Base-by-base conservation (phyloP, 345 rosid genomes). In the Linum trigynum region DNA sequence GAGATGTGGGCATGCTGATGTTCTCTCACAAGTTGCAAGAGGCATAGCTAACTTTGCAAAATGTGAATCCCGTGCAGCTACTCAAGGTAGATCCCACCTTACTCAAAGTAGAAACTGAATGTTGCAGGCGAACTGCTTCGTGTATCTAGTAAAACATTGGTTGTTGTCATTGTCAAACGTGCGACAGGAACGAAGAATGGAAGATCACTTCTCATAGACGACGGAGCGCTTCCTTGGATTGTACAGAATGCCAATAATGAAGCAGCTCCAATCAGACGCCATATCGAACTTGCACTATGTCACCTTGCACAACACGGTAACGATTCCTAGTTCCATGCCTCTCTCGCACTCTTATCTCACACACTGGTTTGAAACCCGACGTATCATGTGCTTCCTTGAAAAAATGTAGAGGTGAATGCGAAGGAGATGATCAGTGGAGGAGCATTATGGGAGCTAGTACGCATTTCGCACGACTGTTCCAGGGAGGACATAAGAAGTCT, bases 1-100 rank as follows among this genome's bases (percentile, higher is more conserved):
- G 66, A 66, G 78, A 37, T 75, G 78, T 41, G 78, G 78, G 14
- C 78, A 75, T 70, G 65, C 78, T 50, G 78, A 75, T 66, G 78
- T 75, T 59, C 78, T 75, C 57, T 75, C 78, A 35, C 78, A 75
- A 67, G 69, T 75, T 58, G 78, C 78, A 9, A 74, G 78, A 48
- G 78, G 78, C 16, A 58, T 75, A 38, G 78, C 78, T 32, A 75
- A 75, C 62, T 75, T 75, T 42, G 74, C 78, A 7, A 75, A 75
- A 67, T 75, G 78, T 2, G 78, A 75, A 65, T 75, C 78, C 15
- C 70, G 78, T 32, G 69, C 68, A 57, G 50, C 71, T 61, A 63
- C 74, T 36, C 74, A 70, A 70, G 78, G 78, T 75, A 37, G 17
- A 65, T 37, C n/a, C 43, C 10, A 8, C 2, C 16, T 4, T 15